Evolutionary conservation across 2,329 filamentous ascomycete species (phyloP), one percentile per base, ranked within the genome.

Genomic region (Neurospora sp.): DNA sequence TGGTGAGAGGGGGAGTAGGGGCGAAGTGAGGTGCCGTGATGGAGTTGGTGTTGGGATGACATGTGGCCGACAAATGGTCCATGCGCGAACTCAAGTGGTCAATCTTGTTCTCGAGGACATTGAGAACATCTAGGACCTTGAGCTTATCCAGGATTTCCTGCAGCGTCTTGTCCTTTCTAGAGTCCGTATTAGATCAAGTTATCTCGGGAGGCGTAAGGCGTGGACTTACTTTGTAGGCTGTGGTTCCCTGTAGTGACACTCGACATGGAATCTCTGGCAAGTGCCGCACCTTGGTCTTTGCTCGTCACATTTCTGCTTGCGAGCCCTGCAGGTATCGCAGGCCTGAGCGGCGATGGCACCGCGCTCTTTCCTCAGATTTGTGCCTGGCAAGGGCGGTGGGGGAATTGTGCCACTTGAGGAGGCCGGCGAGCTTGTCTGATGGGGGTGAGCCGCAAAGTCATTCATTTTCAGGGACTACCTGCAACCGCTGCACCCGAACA

Each of bases 251-350:
- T 90, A 90, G 72, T 82, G 81, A 77, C 88, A 90, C 46, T 86
- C 84, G 72, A 87, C 81, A 74, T 85, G 83, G 75, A 88, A 84
- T 72, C 84, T 83, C 71, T 83, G 80, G 77, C 88, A 90, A 17
- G 86, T 84, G 70, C 85, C 81, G 76, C 88, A 90, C 77, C 86
- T 87, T 19, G 88, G 88, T 69, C 87, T 81, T 75, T 84, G 81
- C 76, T 90, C 88, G 76, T 89, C 87, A 78, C 88, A 90, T 80
- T 85, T 87, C 73, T 89, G 87, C 78, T 90, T 90, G 73, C 88
- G 85, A 68, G 77, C 79, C 67, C 86, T 83, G 77, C 87, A 89
- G 38, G 83, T 87, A 74, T 89, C 85, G 79, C 87, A 89, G 23
- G 87, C 86, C 81, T 84, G 84, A 9, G 82, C 82, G 66, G 84